Conservation (phyloP, 768 basidiomycete species). For the Jaapia argillacea region DNA sequence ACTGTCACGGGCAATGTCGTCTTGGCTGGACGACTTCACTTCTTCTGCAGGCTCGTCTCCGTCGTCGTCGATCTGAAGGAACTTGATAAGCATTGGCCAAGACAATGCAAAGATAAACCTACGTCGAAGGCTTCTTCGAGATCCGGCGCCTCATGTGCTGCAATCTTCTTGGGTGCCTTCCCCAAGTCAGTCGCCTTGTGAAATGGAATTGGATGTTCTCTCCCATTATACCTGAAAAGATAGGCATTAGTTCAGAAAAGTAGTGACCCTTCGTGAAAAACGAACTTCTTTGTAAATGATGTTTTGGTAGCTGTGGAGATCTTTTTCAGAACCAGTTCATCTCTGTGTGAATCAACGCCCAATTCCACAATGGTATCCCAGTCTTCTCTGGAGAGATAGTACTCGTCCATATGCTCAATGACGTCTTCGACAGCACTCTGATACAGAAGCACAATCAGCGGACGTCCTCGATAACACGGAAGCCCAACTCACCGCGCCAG, state of each 20-base stretch:
- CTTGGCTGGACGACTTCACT: constrained; percentile 9
- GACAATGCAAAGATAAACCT: constrained; percentile 11
- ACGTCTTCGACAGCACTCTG: constrained; percentile 76
- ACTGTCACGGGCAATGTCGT: constrained; percentile 20
- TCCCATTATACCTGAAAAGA: constrained; percentile 68
- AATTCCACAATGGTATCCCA: constrained; percentile 96
- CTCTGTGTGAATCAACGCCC: constrained; percentile 73
- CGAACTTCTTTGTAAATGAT: constrained; percentile 77
- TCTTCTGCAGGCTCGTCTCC: constrained; percentile 12
- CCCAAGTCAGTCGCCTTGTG: constrained; percentile 80
- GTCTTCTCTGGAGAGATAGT: constrained; percentile 88
- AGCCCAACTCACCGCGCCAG: constrained; percentile 58
- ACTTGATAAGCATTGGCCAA: background rate
- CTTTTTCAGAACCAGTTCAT: constrained; percentile 71
- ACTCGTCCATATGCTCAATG: constrained; percentile 87
- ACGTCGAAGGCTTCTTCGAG: constrained; percentile 88
- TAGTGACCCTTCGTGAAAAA: background rate
- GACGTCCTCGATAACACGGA: background rate
- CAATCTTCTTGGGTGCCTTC: constrained; percentile 72
- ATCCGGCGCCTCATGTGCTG: constrained; percentile 70
- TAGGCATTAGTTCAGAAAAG: background rate
- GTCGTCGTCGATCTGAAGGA: constrained; percentile 9
- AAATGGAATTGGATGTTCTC: constrained; percentile 91
- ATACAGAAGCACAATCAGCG: constrained; percentile 4
- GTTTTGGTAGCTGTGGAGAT: constrained; percentile 76